Conservation (phyloP, 148 eudicot genomes). For the Selenicereus undatus region DNA sequence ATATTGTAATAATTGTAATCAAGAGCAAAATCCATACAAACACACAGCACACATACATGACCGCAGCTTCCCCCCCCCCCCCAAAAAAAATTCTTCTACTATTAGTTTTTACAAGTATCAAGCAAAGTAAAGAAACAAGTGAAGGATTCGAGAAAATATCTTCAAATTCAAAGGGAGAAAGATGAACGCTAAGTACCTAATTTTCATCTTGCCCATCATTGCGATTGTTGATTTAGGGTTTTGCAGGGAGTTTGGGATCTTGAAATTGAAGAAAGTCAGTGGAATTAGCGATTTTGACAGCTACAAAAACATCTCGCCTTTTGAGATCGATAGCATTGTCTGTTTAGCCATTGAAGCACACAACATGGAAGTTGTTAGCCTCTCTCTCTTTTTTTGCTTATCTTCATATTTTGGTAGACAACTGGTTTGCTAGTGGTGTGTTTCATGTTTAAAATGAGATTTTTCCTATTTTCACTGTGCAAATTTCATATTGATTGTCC, state of each 20-base stretch:
- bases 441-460: background rate
- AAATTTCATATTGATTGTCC: background rate
- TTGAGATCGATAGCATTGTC: slow-evolving; percentile 43
- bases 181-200: slow-evolving; percentile 20
- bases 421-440: too few relatives aligned
- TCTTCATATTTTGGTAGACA: background rate
- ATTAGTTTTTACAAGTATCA: too few relatives aligned
- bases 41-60: too few relatives aligned
- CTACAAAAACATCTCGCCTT: slow-evolving; percentile 28
- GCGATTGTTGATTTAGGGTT: slow-evolving; percentile 31
- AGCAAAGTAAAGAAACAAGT: background rate
- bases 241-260: slow-evolving; percentile 33
- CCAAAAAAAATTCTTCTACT: too few relatives aligned
- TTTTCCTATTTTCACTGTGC: too few relatives aligned
- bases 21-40: too few relatives aligned
- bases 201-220: slow-evolving; percentile 11
- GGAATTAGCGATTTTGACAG: slow-evolving; percentile 24
- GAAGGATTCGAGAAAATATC: background rate
- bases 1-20: too few relatives aligned
- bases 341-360: slow-evolving; percentile 56
- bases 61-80: too few relatives aligned
- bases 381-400: background rate
- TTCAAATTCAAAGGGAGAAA: background rate
- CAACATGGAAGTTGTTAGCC: slow-evolving; percentile 44
- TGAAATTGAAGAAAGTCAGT: slow-evolving; percentile 38